Conservation (phyloP, 2,329 filamentous ascomycete genomes). For the Curvularia hawaiiensis region DNA sequence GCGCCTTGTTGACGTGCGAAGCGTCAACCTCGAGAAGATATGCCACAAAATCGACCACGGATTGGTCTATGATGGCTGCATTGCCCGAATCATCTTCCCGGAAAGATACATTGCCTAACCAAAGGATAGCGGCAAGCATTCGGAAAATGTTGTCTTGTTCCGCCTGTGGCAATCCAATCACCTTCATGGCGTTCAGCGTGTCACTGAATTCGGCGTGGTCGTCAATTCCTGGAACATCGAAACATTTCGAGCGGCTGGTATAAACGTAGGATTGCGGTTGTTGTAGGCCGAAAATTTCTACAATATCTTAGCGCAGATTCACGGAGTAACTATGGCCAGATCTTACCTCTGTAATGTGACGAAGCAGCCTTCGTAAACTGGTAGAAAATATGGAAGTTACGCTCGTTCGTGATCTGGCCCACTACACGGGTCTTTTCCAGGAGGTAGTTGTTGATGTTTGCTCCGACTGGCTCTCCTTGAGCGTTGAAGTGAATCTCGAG, state of each 20-base stretch:
- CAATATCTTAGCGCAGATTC: conserved; percentile 19
- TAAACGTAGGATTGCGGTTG: conserved; percentile 92
- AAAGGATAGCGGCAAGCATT: conserved; percentile 88
- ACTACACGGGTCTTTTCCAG: conserved; percentile 95
- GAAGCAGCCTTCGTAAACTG: conserved; percentile 96
- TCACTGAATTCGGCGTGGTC: conserved; percentile 88
- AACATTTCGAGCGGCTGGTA: conserved; percentile 91
- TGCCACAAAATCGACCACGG: conserved; percentile 91
- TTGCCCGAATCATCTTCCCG: conserved; percentile 87
- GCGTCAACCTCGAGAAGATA: conserved; percentile 90
- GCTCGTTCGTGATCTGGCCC: conserved; percentile 91
- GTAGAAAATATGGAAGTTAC: conserved; percentile 99
- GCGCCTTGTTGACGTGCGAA: conserved; percentile 78
- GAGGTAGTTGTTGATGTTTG: conserved; percentile 97
- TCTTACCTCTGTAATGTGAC: conserved; percentile 72
- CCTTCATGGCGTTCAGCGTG: conserved; percentile 90
- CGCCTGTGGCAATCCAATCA: conserved; percentile 84
- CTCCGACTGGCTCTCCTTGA: conserved; percentile 89
- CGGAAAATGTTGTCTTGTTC: conserved; percentile 98
- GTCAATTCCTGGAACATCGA: conserved; percentile 92
- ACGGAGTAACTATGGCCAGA: neutral
- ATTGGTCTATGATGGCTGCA: conserved; percentile 83
- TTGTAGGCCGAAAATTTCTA: conserved; percentile 85
- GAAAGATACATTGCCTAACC: conserved; percentile 95
- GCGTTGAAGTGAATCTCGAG: conserved; percentile 95